Percentiles rank a stretch among this genome's conserved stretches.
Conservation (phyloP, 805 yeast genomes). For the Kuraishia piskuri region DNA sequence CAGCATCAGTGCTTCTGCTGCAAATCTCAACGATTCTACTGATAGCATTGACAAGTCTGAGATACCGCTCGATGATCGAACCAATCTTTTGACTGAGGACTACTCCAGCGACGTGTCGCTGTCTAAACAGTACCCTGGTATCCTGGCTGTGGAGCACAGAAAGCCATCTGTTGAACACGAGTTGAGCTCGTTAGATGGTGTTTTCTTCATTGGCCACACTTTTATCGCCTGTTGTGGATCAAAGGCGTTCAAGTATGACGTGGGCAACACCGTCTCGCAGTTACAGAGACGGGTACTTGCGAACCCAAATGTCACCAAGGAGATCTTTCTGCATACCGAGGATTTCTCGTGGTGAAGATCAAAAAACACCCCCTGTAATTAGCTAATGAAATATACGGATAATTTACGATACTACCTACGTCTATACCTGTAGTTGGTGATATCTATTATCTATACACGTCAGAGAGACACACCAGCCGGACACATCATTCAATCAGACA, state of each 20-base stretch:
- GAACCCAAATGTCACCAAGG: not conserved
- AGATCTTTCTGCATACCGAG: not conserved
- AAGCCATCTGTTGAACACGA: not conserved
- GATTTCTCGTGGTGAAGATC: not conserved
- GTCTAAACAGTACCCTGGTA: not conserved
- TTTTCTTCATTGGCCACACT: not conserved
- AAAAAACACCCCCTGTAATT: too few species aligned
- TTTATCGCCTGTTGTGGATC: not conserved
- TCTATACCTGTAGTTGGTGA: too few species aligned
- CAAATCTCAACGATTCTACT: not conserved
- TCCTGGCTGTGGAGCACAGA: not conserved
- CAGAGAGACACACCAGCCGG: too few species aligned
- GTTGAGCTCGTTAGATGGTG: not conserved
- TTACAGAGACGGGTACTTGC: not conserved
- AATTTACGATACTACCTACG: too few species aligned
- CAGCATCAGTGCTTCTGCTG: not conserved
- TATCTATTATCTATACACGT: not conserved
- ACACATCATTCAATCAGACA: too few species aligned
- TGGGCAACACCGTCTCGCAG: not conserved
- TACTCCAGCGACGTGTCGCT: not conserved
- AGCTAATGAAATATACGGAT: too few species aligned
- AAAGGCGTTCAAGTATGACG: not conserved
- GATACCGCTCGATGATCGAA: not conserved
- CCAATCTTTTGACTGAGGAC: not conserved
- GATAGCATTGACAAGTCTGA: not conserved